phyloP scores from a whole-genome alignment of 192 early-diverging fungal genomes.

The Entomortierella chlamydospora region DNA sequence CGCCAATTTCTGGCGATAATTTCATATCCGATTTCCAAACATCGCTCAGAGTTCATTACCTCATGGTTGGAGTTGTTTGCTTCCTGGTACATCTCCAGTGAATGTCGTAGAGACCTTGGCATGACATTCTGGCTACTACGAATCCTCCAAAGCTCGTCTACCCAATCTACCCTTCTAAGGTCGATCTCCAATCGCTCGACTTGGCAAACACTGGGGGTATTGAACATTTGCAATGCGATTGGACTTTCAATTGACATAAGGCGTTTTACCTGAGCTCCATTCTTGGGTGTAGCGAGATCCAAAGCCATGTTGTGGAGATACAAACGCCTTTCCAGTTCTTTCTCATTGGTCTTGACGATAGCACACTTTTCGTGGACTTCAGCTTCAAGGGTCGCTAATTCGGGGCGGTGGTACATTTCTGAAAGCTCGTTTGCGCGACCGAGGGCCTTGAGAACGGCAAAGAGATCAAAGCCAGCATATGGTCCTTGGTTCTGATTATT shows the following conservation, averaged over 20 bases:
- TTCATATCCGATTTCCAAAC: neutral
- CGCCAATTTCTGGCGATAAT: neutral
- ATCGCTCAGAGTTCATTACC: neutral
- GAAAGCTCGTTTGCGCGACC: neutral
- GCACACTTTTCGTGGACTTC: neutral
- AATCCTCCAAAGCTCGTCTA: neutral
- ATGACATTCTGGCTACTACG: neutral
- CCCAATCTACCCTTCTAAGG: neutral
- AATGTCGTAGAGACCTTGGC: neutral
- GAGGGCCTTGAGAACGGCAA: neutral
- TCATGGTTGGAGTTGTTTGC: neutral
- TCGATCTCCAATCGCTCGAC: neutral
- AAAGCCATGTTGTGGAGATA: neutral
- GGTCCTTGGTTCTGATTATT: neutral
- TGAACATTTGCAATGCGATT: neutral
- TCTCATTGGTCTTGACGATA: neutral
- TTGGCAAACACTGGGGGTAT: neutral
- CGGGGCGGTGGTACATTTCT: neutral
- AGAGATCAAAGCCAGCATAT: neutral
- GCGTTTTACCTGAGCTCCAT: neutral
- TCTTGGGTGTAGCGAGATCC: neutral
- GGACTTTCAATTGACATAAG: neutral
- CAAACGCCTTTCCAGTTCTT: neutral
- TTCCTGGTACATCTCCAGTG: neutral
- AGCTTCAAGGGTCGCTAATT: neutral